Base-by-base conservation (phyloP, 2,329 filamentous ascomycete genomes). In the Ascochyta koolunga region DNA sequence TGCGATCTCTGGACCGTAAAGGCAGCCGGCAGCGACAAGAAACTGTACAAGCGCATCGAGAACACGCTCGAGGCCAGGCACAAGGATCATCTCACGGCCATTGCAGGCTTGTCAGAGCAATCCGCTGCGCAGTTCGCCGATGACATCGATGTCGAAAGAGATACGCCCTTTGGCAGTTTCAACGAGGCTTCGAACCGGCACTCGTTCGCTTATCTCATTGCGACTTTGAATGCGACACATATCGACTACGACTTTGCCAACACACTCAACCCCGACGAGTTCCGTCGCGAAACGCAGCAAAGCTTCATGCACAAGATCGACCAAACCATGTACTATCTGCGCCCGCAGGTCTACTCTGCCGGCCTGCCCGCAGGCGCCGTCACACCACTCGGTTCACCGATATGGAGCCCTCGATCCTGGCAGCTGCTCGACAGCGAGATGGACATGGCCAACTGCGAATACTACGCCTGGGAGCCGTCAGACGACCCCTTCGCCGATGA, bases 1-100 rank as follows among this genome's bases (percentile, higher is more conserved):
- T 98, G 93, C 81, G 95, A 99, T 76, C 83, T 98, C 16, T 99
- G 97, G 81, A 98, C 93, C 9, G 97, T 93, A 22, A 99, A 99
- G 77, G 93, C 95, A 25, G 92, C 93, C 50, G 92, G 93, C 39
- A 88, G 89, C 60, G 95, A 99, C 75, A 97, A 97, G 84, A 98
- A 98, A 73, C 82, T 99, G 8, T 97, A 97, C 82, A 96, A 93
- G 77, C 90, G 89, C 72, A 98, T 99, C 71, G 93, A 97, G 73
- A 87, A 90, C 70, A 92, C 90, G 25, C 85, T 99, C 54, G 92
- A 96, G 75, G 89, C 90, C 32, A 91, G 96, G 75, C 92, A 98
- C 82, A 90, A 92, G 65, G 90, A 92, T 7, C 85, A 96, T 1
- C 82, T 97, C 43, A 89, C 91, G 60, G 85, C 96, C 24, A 93